A percentile compares a stretch with the other conserved stretches of the same genome.
Conservation (phyloP, 768 basidiomycete species). For the Lentinus tigrinus region DNA sequence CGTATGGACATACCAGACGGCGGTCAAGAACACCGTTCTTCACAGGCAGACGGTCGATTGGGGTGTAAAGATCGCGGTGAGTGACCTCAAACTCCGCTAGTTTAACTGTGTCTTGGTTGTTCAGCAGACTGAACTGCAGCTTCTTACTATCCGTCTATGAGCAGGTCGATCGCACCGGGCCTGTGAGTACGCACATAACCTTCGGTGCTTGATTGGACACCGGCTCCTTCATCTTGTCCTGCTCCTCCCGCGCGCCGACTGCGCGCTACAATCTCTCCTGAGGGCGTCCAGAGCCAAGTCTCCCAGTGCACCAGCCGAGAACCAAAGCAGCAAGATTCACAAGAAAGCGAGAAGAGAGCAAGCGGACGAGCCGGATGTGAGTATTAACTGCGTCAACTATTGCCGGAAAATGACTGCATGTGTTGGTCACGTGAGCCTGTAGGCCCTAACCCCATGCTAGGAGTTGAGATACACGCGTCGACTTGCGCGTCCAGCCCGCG, state of each 20-base stretch:
- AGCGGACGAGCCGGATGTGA: background rate
- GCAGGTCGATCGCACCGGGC: background rate
- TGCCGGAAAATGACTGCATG: background rate
- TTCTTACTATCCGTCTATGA: conserved; percentile 63
- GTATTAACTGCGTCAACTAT: background rate
- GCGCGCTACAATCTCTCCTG: background rate
- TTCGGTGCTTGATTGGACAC: conserved; percentile 79
- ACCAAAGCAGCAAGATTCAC: background rate
- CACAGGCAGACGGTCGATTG: conserved; percentile 79
- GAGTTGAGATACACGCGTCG: conserved; percentile 25
- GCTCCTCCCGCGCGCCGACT: background rate
- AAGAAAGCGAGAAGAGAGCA: background rate
- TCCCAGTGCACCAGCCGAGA: background rate
- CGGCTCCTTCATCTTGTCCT: conserved; percentile 67
- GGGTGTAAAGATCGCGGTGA: conserved; percentile 86
- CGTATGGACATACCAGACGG: conserved; percentile 57
- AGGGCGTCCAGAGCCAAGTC: background rate
- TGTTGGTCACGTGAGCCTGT: conserved; percentile 3
- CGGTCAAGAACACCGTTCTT: conserved; percentile 92
- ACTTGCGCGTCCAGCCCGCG: conserved; percentile 60
- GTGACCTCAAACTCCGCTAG: conserved; percentile 97
- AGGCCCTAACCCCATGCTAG: conserved; percentile 1
- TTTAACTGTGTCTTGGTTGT: conserved; percentile 92
- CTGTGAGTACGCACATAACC: conserved; percentile 59
- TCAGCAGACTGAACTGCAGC: conserved; percentile 92